Base-by-base conservation (phyloP, 2,329 filamentous ascomycete genomes). In the Phialophora verrucosa region DNA sequence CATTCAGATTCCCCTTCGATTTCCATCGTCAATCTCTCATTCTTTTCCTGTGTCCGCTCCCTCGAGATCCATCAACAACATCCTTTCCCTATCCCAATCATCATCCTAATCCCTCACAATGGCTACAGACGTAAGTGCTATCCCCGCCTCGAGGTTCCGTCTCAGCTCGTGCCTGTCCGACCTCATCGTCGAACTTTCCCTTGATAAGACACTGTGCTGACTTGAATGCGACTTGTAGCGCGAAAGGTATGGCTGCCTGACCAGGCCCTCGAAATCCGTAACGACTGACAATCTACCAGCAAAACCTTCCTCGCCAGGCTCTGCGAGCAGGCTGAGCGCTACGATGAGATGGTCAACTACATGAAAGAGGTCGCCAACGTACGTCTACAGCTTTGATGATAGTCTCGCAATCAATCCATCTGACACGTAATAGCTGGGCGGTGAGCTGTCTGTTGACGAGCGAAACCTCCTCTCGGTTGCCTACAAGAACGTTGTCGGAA, bases 351-450 rank as follows among this genome's bases (percentile, higher is more conserved):
- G 94, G 94, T 98, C 76, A 93, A 90, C 80, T 97, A 94, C 87
- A 98, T 98, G 95, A 98, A 98, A 92, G 93, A 97, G 90, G 94
- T 98, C 78, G 94, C 94, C 83, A 96, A 97, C 85, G 89, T 91
- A 88, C 76, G 79, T 75, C 72, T 62, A 68, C 72, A 65, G 67
- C 47, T 54, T 63, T 63, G 49, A 60, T 42, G 42, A 55, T 44
- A 14, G 29, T 56, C 6, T 20, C 25, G 54, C 38, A 32, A 59
- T 11, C 6, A 8, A 53, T 59, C 57, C 55, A 53, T 66, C 71
- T 74, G 64, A 74, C 69, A 32, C 58, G 51, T 58, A 49, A 66
- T 71, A 90, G 87, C 82, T 89, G 74, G 86, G 86, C 76, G 87
- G 87, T 75, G 87, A 90, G 78, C 84, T 90, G 75, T 86, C 87